Evolutionary conservation across 1,284 basidiomycete genomes (phyloP), one percentile per base, ranked within the genome.

Genomic region (Rhodotorula sp.): DNA sequence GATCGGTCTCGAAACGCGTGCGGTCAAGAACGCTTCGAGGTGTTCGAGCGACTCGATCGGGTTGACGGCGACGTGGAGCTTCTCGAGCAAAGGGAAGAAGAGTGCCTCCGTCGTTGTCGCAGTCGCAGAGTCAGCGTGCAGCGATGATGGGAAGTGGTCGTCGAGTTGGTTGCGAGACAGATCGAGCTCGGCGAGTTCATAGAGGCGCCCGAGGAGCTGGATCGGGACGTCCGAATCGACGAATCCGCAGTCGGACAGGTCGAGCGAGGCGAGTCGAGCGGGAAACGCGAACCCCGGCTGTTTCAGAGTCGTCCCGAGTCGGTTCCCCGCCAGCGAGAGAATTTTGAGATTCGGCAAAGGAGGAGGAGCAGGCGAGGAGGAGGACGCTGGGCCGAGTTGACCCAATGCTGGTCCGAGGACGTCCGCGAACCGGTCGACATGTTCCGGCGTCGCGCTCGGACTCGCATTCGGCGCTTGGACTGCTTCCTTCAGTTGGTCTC

Each of bases 381-480:
- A 10, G 21, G 28, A 8, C n/a, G 54, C 54, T 28, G 26, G 28
- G 23, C 16, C 54, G 54, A 16, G 54, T 55, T 16, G 38, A 43
- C 38, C 38, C 38, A 43, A 43, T 43, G 54, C 54, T 14, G 16
- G 54, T 26, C 14, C 54, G 26, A 55, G 28, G 2, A 55, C 26
- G 26, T 55, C 54, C 16, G 28, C 54, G 26, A 55, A 26, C 4
- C 54, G 54, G 14, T 55, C 54, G 26, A 26, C 54, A n/a, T 47
- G 54, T 48, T 70, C 71, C 1, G 68, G 73, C n/a, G 68, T 72
- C 5, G 66, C 66, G 31, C 63, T 70, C 23, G 73, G 73, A 8
- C 64, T 68, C 12, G 57, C 49, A 10, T 48, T 59, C 14, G 68
- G 58, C 2, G 73, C 54, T 1, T n/a, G 0, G 21, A 75, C 59